Evolutionary conservation across 768 basidiomycete species (phyloP).

Genomic region (Coprinopsis marcescibilis): DNA sequence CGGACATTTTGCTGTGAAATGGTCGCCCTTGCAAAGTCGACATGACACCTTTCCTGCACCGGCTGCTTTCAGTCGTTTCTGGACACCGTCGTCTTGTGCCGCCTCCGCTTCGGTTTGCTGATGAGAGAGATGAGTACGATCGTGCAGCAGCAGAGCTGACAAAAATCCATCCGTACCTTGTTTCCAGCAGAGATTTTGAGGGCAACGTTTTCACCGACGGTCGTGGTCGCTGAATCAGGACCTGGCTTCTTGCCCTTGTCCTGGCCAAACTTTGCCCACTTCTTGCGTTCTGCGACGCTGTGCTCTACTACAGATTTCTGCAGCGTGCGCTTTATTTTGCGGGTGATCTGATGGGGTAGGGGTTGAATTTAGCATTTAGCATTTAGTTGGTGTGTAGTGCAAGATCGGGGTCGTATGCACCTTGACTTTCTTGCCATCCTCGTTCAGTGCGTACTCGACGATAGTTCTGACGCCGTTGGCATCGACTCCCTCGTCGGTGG

Average conservation of each 20-base stretch:
- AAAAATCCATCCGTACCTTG: constrained; percentile 36
- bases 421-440: constrained; percentile 94
- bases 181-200: constrained; percentile 52
- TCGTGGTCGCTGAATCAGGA: constrained; percentile 90
- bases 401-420: constrained; percentile 32
- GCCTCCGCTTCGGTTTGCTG: constrained; percentile 65
- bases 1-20: constrained; percentile 98
- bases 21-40: constrained; percentile 92
- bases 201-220: constrained; percentile 63
- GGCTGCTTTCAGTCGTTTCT: constrained; percentile 59
- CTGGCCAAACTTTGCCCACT: constrained; percentile 90
- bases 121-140: not conserved
- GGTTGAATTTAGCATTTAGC: not conserved
- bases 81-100: constrained; percentile 58
- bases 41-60: constrained; percentile 88
- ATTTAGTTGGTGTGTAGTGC: not conserved
- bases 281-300: constrained; percentile 87
- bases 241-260: constrained; percentile 86
- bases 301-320: constrained; percentile 94
- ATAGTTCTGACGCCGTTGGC: constrained; percentile 86
- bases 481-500: constrained; percentile 68
- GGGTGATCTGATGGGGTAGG: constrained; percentile 58
- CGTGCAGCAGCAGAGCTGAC: not conserved
- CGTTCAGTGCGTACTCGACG: constrained; percentile 78
- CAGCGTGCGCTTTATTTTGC: constrained; percentile 78